Evolutionary conservation across 2,329 filamentous ascomycete species (phyloP).

Genomic region (Cordyceps farinosa): DNA sequence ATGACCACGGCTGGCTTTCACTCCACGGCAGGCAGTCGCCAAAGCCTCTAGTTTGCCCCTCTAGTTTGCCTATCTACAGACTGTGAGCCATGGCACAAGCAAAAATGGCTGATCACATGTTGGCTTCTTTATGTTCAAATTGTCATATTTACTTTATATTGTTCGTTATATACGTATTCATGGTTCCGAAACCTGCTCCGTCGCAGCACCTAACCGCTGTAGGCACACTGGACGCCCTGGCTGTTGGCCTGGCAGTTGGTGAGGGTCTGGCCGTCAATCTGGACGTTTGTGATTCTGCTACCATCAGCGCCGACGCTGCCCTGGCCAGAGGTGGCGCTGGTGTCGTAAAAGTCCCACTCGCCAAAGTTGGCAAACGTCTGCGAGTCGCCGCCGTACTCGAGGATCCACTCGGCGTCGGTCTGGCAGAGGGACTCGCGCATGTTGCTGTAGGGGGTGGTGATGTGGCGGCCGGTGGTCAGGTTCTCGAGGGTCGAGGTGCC

Average conservation of each 20-base stretch:
- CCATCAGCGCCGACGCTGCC: conserved; percentile 35
- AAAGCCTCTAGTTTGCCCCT: no score
- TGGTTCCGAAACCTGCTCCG: not conserved
- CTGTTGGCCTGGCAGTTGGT: not conserved
- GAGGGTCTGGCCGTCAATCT: not conserved
- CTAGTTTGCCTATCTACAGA: no score
- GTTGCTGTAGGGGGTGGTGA: conserved; percentile 45
- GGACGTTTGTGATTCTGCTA: conserved; percentile 7
- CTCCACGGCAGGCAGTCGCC: no score
- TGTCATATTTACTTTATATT: not conserved
- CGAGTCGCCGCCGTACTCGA: conserved; percentile 38
- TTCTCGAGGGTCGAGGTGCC: conserved; percentile 36
- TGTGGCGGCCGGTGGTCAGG: conserved; percentile 44
- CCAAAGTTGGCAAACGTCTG: conserved; percentile 17
- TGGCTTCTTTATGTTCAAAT: not conserved
- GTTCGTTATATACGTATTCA: not conserved
- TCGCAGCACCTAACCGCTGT: not conserved
- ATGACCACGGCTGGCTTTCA: no score
- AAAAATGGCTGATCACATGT: not conserved
- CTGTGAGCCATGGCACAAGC: no score
- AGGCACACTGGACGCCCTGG: conserved; percentile 8
- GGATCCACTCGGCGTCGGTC: conserved; percentile 58
- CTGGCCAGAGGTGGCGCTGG: conserved; percentile 21
- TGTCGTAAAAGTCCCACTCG: conserved; percentile 14
- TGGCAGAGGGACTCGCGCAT: conserved; percentile 41